A percentile compares a stretch with the other conserved stretches of the same genome.
Conservation (phyloP, 2,329 filamentous ascomycete species). For the Microcyclosporella mali region DNA sequence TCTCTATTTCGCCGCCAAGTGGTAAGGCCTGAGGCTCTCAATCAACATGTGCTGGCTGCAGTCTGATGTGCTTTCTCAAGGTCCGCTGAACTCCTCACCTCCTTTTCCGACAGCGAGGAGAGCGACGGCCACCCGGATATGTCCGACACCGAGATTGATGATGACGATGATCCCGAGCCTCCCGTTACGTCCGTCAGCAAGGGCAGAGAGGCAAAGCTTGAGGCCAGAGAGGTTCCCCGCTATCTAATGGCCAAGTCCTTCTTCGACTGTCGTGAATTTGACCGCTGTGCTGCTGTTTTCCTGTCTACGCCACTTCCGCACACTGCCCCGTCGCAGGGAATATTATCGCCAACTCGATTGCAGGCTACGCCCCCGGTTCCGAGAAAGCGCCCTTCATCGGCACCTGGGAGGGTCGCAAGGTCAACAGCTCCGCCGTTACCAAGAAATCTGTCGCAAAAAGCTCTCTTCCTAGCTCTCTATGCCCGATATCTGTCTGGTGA, state of each 20-base stretch:
- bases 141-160: slow-evolving; percentile 47
- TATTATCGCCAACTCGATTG: slow-evolving; percentile 42
- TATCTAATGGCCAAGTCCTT: slow-evolving; percentile 89
- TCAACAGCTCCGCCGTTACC: slow-evolving; percentile 11
- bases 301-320: slow-evolving; percentile 60
- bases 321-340: slow-evolving; percentile 28
- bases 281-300: slow-evolving; percentile 82
- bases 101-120: slow-evolving; percentile 56
- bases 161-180: slow-evolving; percentile 33
- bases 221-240: slow-evolving; percentile 71
- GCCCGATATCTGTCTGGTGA: slow-evolving; percentile 90
- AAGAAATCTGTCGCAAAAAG: slow-evolving; percentile 70
- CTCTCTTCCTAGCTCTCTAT: slow-evolving; percentile 85
- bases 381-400: slow-evolving; percentile 16
- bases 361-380: slow-evolving; percentile 30
- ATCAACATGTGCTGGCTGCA: not conserved
- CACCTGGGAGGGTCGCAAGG: slow-evolving; percentile 30
- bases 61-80: slow-evolving; percentile 43
- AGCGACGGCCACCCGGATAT: slow-evolving; percentile 34
- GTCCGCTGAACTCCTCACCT: slow-evolving; percentile 88
- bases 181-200: slow-evolving; percentile 59
- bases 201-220: slow-evolving; percentile 59
- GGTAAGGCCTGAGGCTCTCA: slow-evolving; percentile 49
- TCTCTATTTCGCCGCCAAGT: slow-evolving; percentile 94
- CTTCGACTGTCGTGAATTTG: slow-evolving; percentile 92